These are phyloP conservation scores for Triticum monococcum DNA, from an alignment of 176 grass and related monocot species.

Conservation along the genomic window DNA sequence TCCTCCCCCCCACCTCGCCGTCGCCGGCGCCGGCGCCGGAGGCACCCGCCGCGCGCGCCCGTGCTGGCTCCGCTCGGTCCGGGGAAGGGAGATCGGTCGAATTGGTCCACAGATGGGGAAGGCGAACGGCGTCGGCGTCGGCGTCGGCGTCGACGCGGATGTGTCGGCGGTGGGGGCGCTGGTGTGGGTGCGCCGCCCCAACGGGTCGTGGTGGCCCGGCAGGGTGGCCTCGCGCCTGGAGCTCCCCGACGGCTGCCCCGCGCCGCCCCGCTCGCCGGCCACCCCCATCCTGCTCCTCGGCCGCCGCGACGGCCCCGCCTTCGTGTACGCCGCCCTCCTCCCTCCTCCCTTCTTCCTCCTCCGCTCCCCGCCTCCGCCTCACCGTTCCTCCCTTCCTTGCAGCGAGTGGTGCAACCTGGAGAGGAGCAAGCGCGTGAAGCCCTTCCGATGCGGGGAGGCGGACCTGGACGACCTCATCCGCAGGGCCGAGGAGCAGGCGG, in stretches of 20 bases:
- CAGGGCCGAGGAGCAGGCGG: constrained; percentile 22
- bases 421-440: constrained; percentile 64
- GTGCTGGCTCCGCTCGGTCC: background rate
- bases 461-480: constrained; percentile 47
- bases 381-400: background rate
- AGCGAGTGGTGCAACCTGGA: constrained; percentile 72
- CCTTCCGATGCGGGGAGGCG: constrained; percentile 69
- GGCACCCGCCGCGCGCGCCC: background rate
- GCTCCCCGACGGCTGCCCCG: constrained; percentile 32
- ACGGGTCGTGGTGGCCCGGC: constrained; percentile 74
- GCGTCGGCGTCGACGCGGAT: constrained; percentile 1
- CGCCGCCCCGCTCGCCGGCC: constrained; percentile 32
- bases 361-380: background rate
- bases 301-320: constrained; percentile 44
- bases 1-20: background rate
- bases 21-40: constrained; percentile 23
- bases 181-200: constrained; percentile 67
- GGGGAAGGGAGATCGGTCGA: constrained; percentile 9
- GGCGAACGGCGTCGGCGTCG: background rate
- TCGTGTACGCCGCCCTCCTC: constrained; percentile 14
- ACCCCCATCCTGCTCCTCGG: constrained; percentile 70
- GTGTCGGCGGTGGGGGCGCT: constrained; percentile 41
- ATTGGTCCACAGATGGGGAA: constrained; percentile 2
- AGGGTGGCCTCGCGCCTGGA: constrained; percentile 46
- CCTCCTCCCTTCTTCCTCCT: background rate